These are phyloP conservation scores for Pistacia vera DNA, from an alignment of 345 rosid genomes.

Conservation along the genomic window DNA sequence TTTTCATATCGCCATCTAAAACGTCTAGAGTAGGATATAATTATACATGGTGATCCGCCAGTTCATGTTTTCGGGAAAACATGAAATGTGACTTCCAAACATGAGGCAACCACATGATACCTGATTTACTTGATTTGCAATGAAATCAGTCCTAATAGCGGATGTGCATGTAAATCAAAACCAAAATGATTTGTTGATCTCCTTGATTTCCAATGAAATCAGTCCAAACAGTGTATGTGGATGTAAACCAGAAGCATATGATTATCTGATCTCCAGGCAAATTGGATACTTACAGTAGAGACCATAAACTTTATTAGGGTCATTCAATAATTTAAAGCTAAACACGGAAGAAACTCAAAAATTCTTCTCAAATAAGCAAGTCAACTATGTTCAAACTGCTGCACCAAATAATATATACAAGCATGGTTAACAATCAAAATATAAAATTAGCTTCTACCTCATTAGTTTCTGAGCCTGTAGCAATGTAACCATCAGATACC, in stretches of 20 bases:
- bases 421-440: background rate
- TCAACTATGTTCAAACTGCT: background rate
- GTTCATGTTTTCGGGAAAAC: background rate
- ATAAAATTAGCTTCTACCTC: slow-evolving; percentile 59
- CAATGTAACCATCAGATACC: slow-evolving; percentile 93
- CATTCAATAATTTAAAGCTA: background rate
- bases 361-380: background rate
- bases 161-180: background rate
- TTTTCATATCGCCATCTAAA: background rate
- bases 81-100: slow-evolving; percentile 5
- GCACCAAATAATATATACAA: background rate
- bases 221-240: too few relatives aligned
- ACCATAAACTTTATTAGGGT: too few relatives aligned
- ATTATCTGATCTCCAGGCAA: too few relatives aligned
- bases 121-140: background rate
- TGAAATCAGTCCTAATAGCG: background rate
- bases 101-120: background rate
- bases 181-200: background rate
- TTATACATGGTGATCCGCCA: background rate
- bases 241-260: too few relatives aligned
- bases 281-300: too few relatives aligned
- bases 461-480: slow-evolving; percentile 96
- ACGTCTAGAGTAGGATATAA: background rate
- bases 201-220: background rate
- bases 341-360: background rate